phyloP scores from a whole-genome alignment of 768 basidiomycete genomes.

The Naganishia friedmannii region DNA sequence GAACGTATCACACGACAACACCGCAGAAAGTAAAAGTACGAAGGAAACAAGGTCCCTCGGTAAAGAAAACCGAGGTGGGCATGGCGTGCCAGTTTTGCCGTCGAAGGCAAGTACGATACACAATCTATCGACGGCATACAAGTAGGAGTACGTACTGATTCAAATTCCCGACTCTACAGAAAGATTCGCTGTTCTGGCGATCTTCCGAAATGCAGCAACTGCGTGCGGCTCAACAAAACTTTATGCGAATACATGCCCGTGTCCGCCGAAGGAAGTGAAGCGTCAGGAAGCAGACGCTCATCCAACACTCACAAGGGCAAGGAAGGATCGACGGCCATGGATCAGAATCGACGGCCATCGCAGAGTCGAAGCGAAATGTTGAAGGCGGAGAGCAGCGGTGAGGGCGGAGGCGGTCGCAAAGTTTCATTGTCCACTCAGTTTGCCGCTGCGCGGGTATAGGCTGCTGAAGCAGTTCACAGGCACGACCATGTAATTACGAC shows the following conservation, averaged over 20 bases:
- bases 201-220: conserved; percentile 14
- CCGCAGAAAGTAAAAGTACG: not conserved
- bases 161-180: not conserved
- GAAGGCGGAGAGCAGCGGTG: not conserved
- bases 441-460: not conserved
- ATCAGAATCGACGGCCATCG: not conserved
- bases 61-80: conserved; percentile 25
- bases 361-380: not conserved
- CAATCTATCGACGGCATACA: not conserved
- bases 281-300: not conserved
- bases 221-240: conserved; percentile 4
- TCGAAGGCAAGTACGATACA: not conserved
- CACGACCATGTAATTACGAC: not conserved
- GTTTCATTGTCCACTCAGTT: not conserved
- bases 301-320: not conserved
- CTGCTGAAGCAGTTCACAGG: not conserved
- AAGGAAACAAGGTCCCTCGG: conserved; percentile 21
- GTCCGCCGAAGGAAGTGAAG: not conserved
- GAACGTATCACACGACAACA: not conserved
- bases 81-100: conserved; percentile 28
- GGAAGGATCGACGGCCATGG: not conserved
- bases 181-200: conserved; percentile 27
- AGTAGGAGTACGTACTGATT: not conserved
- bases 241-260: conserved; percentile 22
- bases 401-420: not conserved